Evolutionary conservation across 1,139 yeast genomes (phyloP), one percentile per base, ranked within the genome.

Genomic region (Suzukiozyma palmioleophila): DNA sequence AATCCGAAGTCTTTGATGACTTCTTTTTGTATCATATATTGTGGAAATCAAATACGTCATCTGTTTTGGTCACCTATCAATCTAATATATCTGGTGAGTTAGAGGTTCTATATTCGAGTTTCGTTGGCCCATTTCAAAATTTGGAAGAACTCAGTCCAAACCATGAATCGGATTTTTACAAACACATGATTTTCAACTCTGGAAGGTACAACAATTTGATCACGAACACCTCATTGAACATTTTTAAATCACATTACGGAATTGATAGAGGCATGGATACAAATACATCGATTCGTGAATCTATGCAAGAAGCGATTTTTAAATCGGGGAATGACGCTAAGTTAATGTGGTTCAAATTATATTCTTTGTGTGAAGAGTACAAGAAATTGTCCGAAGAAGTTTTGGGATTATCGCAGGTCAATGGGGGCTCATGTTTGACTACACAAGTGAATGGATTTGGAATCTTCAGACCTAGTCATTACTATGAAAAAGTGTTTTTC

Each of bases 41-140:
- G 32, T 81, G 86, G 86, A 82, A 81, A 50, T 78, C 85, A 43
- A 81, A 82, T 46, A 73, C 77, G 2, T 66, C 78, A 1, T 74
- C 82, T 3, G 62, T 70, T 21, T 53, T 77, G 21, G 54, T 56
- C 8, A 48, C 52, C 2, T 63, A 64, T 38, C 35, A 41, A 0
- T 33, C 60, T 2, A 46, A 53, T 35, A 21, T 49, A 10, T 36
- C 43, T 8, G 47, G 46, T 26, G 67, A 64, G 1, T 14, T 37
- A 11, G 47, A 33, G 26, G 35, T 10, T 32, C 41, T n/a, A 26
- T 38, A 26, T 16, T 33, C 36, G 11, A 33, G 36, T 14, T 33
- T 33, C 13, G 16, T 16, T 3, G 30, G 36, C 15, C 30, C 36
- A 6, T 21, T 24, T 14, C 12, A 29, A 12, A 21, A 30, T 10